Conservation (phyloP, 768 basidiomycete genomes). For the Collybia sp. region DNA sequence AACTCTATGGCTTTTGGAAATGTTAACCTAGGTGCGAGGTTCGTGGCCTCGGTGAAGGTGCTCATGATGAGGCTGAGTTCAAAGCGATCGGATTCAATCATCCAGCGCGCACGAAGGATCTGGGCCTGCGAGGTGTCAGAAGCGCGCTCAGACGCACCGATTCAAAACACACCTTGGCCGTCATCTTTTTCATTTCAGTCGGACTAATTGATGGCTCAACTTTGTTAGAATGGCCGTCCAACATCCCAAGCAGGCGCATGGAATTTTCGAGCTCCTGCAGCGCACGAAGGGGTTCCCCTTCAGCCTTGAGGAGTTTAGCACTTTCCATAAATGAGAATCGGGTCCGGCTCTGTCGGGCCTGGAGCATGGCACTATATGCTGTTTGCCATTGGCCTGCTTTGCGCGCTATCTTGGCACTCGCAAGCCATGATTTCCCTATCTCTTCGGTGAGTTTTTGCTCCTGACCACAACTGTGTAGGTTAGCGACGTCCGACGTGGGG, state of each 20-base stretch:
- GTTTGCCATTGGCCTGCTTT: slow-evolving; percentile 96
- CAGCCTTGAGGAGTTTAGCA: slow-evolving; percentile 78
- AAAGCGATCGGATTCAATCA: slow-evolving; percentile 84
- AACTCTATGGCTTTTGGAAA: not conserved
- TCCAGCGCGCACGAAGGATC: slow-evolving; percentile 85
- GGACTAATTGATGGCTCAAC: slow-evolving; percentile 59
- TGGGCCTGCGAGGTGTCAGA: slow-evolving; percentile 48
- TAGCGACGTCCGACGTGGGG: slow-evolving; percentile 2
- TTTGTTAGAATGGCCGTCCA: slow-evolving; percentile 34
- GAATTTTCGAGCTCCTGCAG: slow-evolving; percentile 81
- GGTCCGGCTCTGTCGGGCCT: slow-evolving; percentile 71
- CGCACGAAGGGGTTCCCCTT: slow-evolving; percentile 79
- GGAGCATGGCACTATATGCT: slow-evolving; percentile 91
- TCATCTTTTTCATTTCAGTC: slow-evolving; percentile 44
- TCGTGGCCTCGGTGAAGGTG: slow-evolving; percentile 47
- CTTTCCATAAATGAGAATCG: slow-evolving; percentile 85
- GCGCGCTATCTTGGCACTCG: slow-evolving; percentile 92
- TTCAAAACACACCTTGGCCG: slow-evolving; percentile 57
- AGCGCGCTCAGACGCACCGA: not conserved
- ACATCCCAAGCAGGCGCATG: slow-evolving; percentile 49
- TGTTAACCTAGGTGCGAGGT: slow-evolving; percentile 45
- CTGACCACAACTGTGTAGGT: slow-evolving; percentile 25
- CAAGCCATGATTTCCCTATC: slow-evolving; percentile 84
- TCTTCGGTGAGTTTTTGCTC: slow-evolving; percentile 41
- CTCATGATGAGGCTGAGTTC: slow-evolving; percentile 58